phyloP scores from a whole-genome alignment of 2,329 filamentous ascomycete genomes.

The Lachnellula arida region DNA sequence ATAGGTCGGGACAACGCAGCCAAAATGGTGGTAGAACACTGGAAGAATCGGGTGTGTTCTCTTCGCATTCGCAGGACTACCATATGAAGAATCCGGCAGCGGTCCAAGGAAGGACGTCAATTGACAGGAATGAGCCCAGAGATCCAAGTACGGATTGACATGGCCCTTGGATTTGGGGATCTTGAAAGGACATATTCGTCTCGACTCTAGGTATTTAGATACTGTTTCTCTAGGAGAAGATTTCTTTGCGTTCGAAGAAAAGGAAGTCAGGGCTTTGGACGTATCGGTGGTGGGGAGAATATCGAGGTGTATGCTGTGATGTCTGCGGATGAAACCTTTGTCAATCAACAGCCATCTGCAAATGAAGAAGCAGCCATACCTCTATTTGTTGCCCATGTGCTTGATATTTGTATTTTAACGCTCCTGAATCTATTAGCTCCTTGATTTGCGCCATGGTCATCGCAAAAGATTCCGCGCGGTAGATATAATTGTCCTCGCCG shows the following conservation, averaged over 20 bases:
- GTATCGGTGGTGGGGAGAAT: constrained; percentile 59
- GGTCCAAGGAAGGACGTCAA: constrained; percentile 55
- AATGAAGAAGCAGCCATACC: background rate
- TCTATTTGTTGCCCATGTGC: constrained; percentile 20
- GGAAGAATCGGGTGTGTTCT: constrained; percentile 65
- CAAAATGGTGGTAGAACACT: constrained; percentile 74
- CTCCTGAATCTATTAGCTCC: constrained; percentile 9
- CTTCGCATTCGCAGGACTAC: constrained; percentile 42
- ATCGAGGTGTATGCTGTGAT: constrained; percentile 62
- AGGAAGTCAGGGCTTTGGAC: constrained; percentile 55
- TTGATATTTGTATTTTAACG: constrained; percentile 23
- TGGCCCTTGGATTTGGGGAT: constrained; percentile 44
- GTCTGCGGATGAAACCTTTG: constrained; percentile 40
- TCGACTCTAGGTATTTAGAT: constrained; percentile 50
- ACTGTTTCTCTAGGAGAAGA: constrained; percentile 53
- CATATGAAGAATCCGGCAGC: constrained; percentile 48
- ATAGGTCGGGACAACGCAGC: constrained; percentile 65
- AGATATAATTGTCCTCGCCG: constrained; percentile 21
- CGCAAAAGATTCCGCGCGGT: constrained; percentile 24
- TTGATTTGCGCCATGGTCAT: constrained; percentile 24
- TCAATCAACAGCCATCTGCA: constrained; percentile 15
- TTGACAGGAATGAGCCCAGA: constrained; percentile 62
- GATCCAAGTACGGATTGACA: constrained; percentile 62
- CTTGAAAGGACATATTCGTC: constrained; percentile 42
- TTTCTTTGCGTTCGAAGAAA: constrained; percentile 62